These are phyloP conservation scores for Leersia perrieri DNA, from an alignment of 176 grass and related monocot genomes.

Conservation along the genomic window DNA sequence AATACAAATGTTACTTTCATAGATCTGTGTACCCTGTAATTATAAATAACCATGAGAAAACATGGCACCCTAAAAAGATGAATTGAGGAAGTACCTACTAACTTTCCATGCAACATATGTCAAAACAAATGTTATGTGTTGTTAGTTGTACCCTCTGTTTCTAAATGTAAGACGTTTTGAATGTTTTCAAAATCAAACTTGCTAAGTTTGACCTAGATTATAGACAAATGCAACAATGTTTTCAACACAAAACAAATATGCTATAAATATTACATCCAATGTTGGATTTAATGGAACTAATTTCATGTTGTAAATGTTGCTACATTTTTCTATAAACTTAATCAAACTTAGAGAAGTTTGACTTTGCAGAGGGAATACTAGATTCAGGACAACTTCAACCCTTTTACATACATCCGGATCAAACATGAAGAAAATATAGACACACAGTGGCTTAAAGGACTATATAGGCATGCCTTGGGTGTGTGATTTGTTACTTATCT, in stretches of 20 bases:
- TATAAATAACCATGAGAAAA: neutral
- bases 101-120: neutral
- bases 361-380: too few species aligned
- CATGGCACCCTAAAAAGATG: neutral
- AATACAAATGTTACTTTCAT: neutral
- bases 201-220: too few species aligned
- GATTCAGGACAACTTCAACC: neutral
- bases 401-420: constrained; percentile 2
- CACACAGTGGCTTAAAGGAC: neutral
- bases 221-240: too few species aligned
- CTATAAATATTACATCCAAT: too few species aligned
- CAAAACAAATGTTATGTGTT: neutral
- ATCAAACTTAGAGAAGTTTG: too few species aligned
- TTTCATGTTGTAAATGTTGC: too few species aligned
- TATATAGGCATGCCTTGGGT: neutral
- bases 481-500: neutral
- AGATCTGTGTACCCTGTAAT: neutral
- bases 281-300: too few species aligned
- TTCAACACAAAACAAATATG: too few species aligned
- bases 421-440: neutral
- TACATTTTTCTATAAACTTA: too few species aligned
- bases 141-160: too few species aligned
- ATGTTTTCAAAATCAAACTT: too few species aligned
- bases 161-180: too few species aligned
- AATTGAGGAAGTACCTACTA: neutral